Evolutionary conservation across 2,329 filamentous ascomycete genomes (phyloP).

Genomic region (Exophiala xenobiotica): DNA sequence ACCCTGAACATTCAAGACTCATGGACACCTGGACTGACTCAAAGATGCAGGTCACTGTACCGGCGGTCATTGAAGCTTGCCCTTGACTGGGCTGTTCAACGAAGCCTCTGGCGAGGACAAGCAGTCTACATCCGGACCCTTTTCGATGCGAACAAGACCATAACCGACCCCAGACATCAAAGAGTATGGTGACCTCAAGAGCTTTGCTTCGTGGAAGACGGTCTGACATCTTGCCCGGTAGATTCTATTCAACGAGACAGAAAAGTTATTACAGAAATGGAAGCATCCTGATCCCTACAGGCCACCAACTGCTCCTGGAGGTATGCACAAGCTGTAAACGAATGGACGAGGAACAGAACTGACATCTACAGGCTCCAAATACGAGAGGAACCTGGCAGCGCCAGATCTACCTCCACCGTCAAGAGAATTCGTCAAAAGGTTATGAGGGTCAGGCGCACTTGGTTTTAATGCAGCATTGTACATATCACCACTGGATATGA

Average conservation of each 20-base stretch:
- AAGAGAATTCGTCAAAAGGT: constrained; percentile 30
- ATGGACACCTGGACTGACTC: constrained; percentile 36
- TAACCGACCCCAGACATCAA: constrained; percentile 81
- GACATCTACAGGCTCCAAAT: constrained; percentile 74
- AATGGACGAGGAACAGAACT: constrained; percentile 4
- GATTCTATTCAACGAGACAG: constrained; percentile 83
- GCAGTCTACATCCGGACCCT: constrained; percentile 92
- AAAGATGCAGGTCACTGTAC: constrained; percentile 66
- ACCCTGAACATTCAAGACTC: constrained; percentile 8
- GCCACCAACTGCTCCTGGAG: constrained; percentile 87
- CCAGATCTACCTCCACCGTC: constrained; percentile 64
- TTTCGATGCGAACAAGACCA: constrained; percentile 86
- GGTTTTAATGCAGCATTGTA: constrained; percentile 15
- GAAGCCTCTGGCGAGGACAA: constrained; percentile 91
- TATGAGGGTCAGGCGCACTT: constrained; percentile 20
- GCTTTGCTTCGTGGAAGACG: background rate
- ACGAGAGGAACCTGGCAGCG: constrained; percentile 84
- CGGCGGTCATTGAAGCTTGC: constrained; percentile 88
- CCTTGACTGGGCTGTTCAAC: constrained; percentile 92
- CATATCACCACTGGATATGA: constrained; percentile 17
- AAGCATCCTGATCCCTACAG: constrained; percentile 96
- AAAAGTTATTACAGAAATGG: constrained; percentile 85
- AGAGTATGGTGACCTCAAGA: constrained; percentile 57
- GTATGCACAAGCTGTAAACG: constrained; percentile 50
- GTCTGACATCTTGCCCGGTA: constrained; percentile 42